Evolutionary conservation across 1,139 yeast genomes (phyloP).

Genomic region (Geotrichum restrictum): DNA sequence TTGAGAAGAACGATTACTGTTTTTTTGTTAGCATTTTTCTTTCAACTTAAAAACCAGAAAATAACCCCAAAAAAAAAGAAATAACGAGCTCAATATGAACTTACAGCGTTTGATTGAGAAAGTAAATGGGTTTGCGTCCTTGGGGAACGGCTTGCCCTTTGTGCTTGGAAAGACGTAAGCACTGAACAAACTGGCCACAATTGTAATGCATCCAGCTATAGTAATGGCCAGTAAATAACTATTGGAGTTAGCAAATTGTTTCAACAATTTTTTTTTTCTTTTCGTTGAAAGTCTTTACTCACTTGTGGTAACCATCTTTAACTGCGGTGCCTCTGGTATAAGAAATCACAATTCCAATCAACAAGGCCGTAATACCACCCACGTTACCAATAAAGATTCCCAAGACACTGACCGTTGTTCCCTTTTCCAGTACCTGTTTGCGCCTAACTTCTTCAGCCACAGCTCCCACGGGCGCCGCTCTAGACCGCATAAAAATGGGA

Average conservation of each 20-base stretch:
- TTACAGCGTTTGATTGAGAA: slow-evolving; percentile 35
- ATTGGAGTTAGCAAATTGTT: not conserved
- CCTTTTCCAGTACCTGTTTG: slow-evolving; percentile 37
- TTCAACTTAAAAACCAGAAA: slow-evolving; percentile 27
- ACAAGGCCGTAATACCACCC: slow-evolving; percentile 44
- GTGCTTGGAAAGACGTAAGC: slow-evolving; percentile 41
- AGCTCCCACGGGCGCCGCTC: slow-evolving; percentile 25
- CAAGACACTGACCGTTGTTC: slow-evolving; percentile 43
- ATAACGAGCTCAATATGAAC: too few relatives aligned
- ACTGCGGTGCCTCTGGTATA: slow-evolving; percentile 37
- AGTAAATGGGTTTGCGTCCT: slow-evolving; percentile 33
- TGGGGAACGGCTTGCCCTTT: slow-evolving; percentile 36
- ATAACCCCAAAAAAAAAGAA: too few relatives aligned
- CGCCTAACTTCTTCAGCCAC: slow-evolving; percentile 37
- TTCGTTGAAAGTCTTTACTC: too few relatives aligned
- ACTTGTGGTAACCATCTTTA: slow-evolving; percentile 37
- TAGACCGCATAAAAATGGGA: slow-evolving; percentile 45
- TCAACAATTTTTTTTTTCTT: too few relatives aligned
- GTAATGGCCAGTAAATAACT: slow-evolving; percentile 44
- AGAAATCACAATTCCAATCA: slow-evolving; percentile 45
- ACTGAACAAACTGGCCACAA: slow-evolving; percentile 36
- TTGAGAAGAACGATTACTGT: slow-evolving; percentile 27
- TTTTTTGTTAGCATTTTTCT: not conserved
- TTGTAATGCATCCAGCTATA: slow-evolving; percentile 44
- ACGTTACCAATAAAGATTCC: slow-evolving; percentile 43